A percentile compares a stretch with the other conserved stretches of the same genome.
phyloP scores from a whole-genome alignment of 2,329 filamentous ascomycete genomes.

The Fusarium mundagurra region DNA sequence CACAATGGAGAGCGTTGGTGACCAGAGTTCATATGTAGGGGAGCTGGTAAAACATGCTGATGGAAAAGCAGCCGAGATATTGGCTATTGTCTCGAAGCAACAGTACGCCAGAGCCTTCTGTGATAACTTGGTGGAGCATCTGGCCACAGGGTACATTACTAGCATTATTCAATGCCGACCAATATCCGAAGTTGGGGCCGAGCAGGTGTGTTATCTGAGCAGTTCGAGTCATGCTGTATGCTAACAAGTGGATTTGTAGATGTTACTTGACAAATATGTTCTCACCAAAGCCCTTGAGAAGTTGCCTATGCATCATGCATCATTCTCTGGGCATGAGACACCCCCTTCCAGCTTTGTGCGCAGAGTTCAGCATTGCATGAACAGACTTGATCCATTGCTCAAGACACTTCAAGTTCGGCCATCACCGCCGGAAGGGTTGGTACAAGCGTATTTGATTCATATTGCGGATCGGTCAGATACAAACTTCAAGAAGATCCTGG shows the following conservation, averaged over 20 bases:
- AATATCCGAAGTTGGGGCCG: conserved; percentile 91
- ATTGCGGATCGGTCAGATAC: conserved; percentile 91
- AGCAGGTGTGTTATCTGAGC: conserved; percentile 71
- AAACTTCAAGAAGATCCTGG: conserved; percentile 96
- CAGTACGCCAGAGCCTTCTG: conserved; percentile 96
- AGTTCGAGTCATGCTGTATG: background rate
- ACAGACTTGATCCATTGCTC: conserved; percentile 88
- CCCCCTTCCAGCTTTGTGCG: conserved; percentile 77
- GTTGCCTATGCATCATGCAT: conserved; percentile 72
- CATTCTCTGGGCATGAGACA: conserved; percentile 51
- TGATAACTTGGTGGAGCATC: conserved; percentile 91
- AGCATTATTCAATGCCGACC: conserved; percentile 91
- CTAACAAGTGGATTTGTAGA: conserved; percentile 61
- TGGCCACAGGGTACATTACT: conserved; percentile 80
- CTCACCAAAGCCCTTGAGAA: conserved; percentile 82
- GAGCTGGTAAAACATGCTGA: conserved; percentile 82
- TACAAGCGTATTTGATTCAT: conserved; percentile 97
- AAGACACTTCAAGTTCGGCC: conserved; percentile 96
- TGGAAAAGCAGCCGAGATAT: conserved; percentile 75
- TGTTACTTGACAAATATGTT: conserved; percentile 95
- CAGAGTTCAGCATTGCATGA: conserved; percentile 84
- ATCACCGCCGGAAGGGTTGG: conserved; percentile 89
- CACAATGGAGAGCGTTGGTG: conserved; percentile 90
- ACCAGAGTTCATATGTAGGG: conserved; percentile 91
- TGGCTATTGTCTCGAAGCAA: conserved; percentile 83